These are phyloP conservation scores for Trametes versicolor DNA, from an alignment of 1,284 basidiomycete species.

Conservation along the genomic window DNA sequence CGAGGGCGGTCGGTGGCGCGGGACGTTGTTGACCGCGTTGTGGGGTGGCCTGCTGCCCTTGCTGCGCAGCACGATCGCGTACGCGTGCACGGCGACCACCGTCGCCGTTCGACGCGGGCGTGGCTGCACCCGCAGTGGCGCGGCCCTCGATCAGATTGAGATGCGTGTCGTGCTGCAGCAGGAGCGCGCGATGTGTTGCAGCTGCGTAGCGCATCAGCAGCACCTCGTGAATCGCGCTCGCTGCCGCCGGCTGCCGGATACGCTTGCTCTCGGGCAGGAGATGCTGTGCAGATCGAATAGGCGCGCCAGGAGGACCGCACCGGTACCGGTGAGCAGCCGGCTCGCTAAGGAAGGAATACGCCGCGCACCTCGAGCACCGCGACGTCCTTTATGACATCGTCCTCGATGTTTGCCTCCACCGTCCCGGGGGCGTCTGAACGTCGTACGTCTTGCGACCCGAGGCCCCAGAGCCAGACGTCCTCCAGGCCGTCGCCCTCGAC, in stretches of 20 bases:
- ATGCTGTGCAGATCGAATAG: slow-evolving; percentile 44
- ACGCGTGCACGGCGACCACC: too few relatives aligned
- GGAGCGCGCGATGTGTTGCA: slow-evolving; percentile 36
- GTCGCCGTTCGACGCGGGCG: background rate
- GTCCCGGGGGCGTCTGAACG: slow-evolving; percentile 12
- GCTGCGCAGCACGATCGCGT: slow-evolving; percentile 21
- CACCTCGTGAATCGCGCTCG: slow-evolving; percentile 54
- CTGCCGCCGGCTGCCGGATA: slow-evolving; percentile 48
- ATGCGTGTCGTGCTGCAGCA: slow-evolving; percentile 25
- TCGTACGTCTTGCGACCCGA: slow-evolving; percentile 35
- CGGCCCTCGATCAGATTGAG: background rate
- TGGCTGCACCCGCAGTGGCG: background rate
- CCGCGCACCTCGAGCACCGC: slow-evolving; percentile 50
- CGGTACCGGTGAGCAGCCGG: slow-evolving; percentile 21
- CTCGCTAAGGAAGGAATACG: slow-evolving; percentile 6
- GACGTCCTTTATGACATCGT: slow-evolving; percentile 36
- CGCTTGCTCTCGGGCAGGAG: slow-evolving; percentile 61
- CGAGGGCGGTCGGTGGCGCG: slow-evolving; percentile 10
- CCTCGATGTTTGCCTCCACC: slow-evolving; percentile 27
- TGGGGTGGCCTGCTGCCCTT: slow-evolving; percentile 23
- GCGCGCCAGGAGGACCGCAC: slow-evolving; percentile 30
- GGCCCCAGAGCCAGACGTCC: slow-evolving; percentile 63
- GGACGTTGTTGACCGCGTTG: background rate
- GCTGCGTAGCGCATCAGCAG: slow-evolving; percentile 57
- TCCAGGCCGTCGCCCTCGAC: slow-evolving; percentile 49